These are phyloP conservation scores for Canavalia gladiata DNA, from an alignment of 306 rosid species.

Conservation along the genomic window DNA sequence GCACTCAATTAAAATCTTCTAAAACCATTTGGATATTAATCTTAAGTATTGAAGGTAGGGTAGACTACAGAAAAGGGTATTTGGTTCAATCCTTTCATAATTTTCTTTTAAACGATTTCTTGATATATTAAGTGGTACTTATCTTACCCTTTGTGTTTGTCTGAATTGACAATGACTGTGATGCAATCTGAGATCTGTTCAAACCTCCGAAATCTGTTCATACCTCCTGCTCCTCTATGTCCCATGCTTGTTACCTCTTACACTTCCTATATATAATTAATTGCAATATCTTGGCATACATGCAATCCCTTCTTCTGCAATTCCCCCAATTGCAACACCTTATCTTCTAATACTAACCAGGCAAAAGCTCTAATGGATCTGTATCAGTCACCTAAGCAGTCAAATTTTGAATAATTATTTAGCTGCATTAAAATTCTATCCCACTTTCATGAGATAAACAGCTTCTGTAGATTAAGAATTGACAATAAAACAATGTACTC, in stretches of 20 bases:
- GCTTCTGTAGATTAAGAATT: neutral
- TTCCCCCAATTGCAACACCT: constrained; percentile 36
- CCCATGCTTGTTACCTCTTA: constrained; percentile 30
- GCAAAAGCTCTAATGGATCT: constrained; percentile 45
- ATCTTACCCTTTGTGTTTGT: constrained; percentile 37
- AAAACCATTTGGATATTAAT: constrained; percentile 29
- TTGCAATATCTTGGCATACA: constrained; percentile 37
- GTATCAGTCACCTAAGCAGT: constrained; percentile 32
- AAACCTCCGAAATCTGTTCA: constrained; percentile 33
- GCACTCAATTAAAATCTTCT: neutral
- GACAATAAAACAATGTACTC: constrained; percentile 40
- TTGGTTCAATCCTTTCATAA: neutral
- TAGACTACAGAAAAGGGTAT: constrained; percentile 1
- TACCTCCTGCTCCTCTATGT: constrained; percentile 20
- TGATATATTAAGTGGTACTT: constrained; percentile 18
- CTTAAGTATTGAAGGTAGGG: constrained; percentile 3
- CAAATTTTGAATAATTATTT: constrained; percentile 31
- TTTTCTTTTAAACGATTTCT: neutral
- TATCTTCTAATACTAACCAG: constrained; percentile 47
- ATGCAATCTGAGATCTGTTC: constrained; percentile 40
- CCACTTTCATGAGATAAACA: constrained; percentile 21
- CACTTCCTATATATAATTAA: constrained; percentile 26
- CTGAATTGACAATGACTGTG: constrained; percentile 36
- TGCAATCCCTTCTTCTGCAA: constrained; percentile 32
- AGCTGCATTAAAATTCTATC: constrained; percentile 36